phyloP scores from a whole-genome alignment of 148 eudicot species.

The Chenopodium quinoa region DNA sequence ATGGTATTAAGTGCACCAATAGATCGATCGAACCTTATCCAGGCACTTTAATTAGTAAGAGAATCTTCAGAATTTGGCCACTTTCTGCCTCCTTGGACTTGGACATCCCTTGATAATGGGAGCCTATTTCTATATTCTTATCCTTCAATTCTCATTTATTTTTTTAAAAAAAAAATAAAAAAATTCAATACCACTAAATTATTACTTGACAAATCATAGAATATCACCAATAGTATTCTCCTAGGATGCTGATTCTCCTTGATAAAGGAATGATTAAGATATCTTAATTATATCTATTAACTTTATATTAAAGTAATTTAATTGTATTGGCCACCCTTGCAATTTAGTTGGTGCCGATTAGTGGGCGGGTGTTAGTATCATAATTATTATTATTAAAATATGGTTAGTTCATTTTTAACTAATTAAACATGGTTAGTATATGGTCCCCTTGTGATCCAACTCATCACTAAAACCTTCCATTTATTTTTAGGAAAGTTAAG shows the following conservation, averaged over 20 bases:
- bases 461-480: conserved; percentile 24
- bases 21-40: conserved; percentile 6
- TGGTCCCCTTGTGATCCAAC: conserved; percentile 25
- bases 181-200: too few species aligned
- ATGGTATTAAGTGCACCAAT: not conserved
- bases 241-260: conserved; percentile 28
- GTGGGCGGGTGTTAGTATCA: conserved; percentile 10
- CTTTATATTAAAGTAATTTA: not conserved
- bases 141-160: not conserved
- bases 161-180: too few species aligned
- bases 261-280: not conserved
- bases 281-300: conserved; percentile 4
- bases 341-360: conserved; percentile 16
- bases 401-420: not conserved
- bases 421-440: conserved; percentile 7
- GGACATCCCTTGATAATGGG: conserved; percentile 38
- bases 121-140: conserved; percentile 16
- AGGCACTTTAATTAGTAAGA: conserved; percentile 14
- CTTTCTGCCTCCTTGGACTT: conserved; percentile 37
- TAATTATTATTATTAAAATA: not conserved
- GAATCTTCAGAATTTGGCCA: conserved; percentile 31
- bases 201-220: not conserved
- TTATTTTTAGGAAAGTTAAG: not conserved
- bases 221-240: conserved; percentile 9
- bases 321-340: conserved; percentile 14